Evolutionary conservation across 2,329 filamentous ascomycete genomes (phyloP), one percentile per base, ranked within the genome.

Genomic region (Mycosphaerelloides madeirae): DNA sequence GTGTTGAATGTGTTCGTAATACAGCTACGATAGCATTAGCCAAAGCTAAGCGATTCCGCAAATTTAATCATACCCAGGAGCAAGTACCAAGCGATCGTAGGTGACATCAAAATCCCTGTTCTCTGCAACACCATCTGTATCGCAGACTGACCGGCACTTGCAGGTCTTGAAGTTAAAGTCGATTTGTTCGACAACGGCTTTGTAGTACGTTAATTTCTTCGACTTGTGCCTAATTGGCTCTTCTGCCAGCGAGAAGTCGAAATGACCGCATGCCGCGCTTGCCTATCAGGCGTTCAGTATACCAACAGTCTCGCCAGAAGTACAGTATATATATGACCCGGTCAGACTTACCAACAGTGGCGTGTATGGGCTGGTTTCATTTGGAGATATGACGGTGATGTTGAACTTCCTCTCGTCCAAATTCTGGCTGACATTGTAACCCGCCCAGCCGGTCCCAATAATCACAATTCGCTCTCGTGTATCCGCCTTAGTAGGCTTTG

Each of bases 181-280:
- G 31, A 72, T 61, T 39, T 49, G 43, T 13, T 63, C 50, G 2
- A 67, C 69, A 19, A 56, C 57, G 16, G 67, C 69, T 41, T 56
- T 52, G 39, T 48, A 52, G 40, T 55, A 58, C 8, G 44, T 40
- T 16, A 58, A 46, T 3, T 44, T 38, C 44, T 51, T 48, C 42
- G 46, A 34, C 52, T 73, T 71, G 57, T 67, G 62, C 13, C 69
- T 60, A 11, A 73, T 55, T 0, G 69, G 67, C 50, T 72, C 69
- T 48, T 72, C 69, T 8, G 69, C 68, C 1, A 72, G 61, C 18
- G 67, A 63, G 52, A 72, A 72, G 43, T 71, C 64, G 61, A 71
- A 72, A 13, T 71, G 62, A 1, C 67, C 68, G 33, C 67, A 68
- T 8, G 70, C 69, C 18, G 68, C 70, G 38, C 65, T 69, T 11